These are phyloP conservation scores for Cordyceps fumosorosea DNA, from an alignment of 2,329 filamentous ascomycete species.

Conservation along the genomic window DNA sequence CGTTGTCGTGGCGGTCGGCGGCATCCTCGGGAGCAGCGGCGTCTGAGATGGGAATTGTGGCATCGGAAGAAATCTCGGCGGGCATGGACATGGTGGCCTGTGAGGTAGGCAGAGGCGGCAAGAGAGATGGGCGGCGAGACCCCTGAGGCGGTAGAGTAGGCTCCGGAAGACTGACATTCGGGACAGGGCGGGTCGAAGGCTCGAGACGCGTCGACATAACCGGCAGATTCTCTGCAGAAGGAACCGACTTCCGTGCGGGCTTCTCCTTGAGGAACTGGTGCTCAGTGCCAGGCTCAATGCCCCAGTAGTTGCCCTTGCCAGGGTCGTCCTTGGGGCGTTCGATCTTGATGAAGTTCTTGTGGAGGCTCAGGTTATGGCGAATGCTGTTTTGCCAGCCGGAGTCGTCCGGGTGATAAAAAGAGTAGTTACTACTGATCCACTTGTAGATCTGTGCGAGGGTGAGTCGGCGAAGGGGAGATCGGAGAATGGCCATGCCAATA, in stretches of 20 bases:
- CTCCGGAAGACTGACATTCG: constrained; percentile 33
- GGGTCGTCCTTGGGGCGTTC: constrained; percentile 95
- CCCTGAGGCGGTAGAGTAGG: constrained; percentile 43
- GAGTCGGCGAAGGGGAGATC: constrained; percentile 73
- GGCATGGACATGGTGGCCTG: constrained; percentile 32
- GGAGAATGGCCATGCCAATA: constrained; percentile 94
- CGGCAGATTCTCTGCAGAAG: constrained; percentile 50
- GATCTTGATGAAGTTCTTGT: constrained; percentile 94
- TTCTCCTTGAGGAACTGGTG: constrained; percentile 86
- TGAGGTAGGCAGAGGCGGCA: constrained; percentile 34
- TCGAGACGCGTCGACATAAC: constrained; percentile 53
- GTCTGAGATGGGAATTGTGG: constrained; percentile 68
- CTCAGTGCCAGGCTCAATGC: constrained; percentile 85
- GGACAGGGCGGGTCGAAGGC: constrained; percentile 35
- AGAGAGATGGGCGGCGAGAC: constrained; percentile 29
- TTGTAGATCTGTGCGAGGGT: constrained; percentile 97
- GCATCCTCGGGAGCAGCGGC: constrained; percentile 47
- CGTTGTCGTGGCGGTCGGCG: constrained; percentile 38
- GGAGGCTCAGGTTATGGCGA: constrained; percentile 91
- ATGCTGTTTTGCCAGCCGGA: constrained; percentile 99
- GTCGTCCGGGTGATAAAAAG: constrained; percentile 78
- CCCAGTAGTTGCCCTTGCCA: constrained; percentile 97
- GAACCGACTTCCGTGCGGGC: constrained; percentile 52
- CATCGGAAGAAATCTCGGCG: constrained; percentile 67
- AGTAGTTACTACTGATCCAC: constrained; percentile 95